phyloP scores from a whole-genome alignment of 73 alveolate species.

The Paramecium pentaurelia region DNA sequence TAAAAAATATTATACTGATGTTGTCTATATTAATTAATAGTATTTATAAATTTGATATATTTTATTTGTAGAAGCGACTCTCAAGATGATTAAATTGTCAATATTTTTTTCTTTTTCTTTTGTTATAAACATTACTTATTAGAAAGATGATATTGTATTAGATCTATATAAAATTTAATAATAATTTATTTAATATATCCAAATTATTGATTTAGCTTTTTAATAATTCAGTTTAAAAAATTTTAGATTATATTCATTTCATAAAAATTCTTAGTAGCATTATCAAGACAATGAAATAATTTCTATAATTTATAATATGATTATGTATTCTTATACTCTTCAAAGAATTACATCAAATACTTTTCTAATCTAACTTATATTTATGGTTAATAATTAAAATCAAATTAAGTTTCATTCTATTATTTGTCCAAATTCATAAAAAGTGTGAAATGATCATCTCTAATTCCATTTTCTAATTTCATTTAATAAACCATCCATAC shows the following conservation, averaged over 20 bases:
- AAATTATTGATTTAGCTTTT: neutral
- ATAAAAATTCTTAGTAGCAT: neutral
- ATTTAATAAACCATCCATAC: neutral
- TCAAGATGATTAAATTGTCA: neutral
- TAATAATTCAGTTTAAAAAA: constrained; percentile 11
- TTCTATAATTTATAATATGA: neutral
- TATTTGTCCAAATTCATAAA: neutral
- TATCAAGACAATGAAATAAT: neutral
- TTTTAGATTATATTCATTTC: neutral
- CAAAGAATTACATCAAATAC: neutral
- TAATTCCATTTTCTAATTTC: neutral
- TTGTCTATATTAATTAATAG: neutral
- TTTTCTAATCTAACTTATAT: neutral
- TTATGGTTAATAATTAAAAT: neutral
- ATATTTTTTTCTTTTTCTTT: neutral
- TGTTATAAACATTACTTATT: neutral
- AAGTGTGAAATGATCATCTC: neutral
- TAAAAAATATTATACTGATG: neutral
- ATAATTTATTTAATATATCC: neutral
- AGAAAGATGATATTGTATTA: neutral
- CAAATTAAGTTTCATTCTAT: neutral
- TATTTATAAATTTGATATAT: neutral
- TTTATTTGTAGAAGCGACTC: neutral
- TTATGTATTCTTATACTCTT: neutral
- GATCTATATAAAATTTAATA: neutral